Percentiles rank a stretch among this genome's conserved stretches.
phyloP scores from a whole-genome alignment of 139 green algal genomes.

The Tetratostichococcus sp. region DNA sequence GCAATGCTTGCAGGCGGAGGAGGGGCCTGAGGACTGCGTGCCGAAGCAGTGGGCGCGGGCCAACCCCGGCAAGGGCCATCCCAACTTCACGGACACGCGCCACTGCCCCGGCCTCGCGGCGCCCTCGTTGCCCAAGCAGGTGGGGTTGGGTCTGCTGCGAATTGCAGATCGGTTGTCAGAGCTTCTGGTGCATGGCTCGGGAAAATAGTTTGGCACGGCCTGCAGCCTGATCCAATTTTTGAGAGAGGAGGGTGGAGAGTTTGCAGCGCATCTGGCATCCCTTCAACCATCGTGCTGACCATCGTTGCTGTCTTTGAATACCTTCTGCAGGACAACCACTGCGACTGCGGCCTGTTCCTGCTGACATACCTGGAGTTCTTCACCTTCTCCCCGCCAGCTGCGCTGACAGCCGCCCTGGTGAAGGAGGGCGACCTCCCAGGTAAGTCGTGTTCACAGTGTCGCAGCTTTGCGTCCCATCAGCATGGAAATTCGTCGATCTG shows the following conservation, averaged over 20 bases:
- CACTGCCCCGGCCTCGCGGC: neutral
- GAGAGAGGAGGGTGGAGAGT: too few species aligned
- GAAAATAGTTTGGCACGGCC: too few species aligned
- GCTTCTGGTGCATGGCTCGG: too few species aligned
- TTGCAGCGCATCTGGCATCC: too few species aligned
- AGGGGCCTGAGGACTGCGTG: conserved; percentile 4
- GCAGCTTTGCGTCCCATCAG: too few species aligned
- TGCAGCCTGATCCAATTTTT: too few species aligned
- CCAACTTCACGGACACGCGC: neutral
- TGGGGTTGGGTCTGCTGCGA: neutral
- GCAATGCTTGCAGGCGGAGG: neutral
- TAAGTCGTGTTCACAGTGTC: neutral
- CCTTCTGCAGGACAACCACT: conserved; percentile 86
- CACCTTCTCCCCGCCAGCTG: conserved; percentile 19
- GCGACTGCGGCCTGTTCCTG: conserved; percentile 90
- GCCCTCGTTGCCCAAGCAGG: neutral
- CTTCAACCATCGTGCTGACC: too few species aligned
- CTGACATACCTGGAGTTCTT: conserved; percentile 84
- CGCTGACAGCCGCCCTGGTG: neutral
- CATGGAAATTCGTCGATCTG: too few species aligned
- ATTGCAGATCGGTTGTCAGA: too few species aligned
- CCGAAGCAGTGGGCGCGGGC: conserved; percentile 17
- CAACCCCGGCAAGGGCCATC: conserved; percentile 12
- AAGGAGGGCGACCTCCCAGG: neutral
- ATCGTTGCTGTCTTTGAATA: too few species aligned